Base-by-base conservation (phyloP, 495 filamentous ascomycete genomes). In the Mytilinidion resinicola region DNA sequence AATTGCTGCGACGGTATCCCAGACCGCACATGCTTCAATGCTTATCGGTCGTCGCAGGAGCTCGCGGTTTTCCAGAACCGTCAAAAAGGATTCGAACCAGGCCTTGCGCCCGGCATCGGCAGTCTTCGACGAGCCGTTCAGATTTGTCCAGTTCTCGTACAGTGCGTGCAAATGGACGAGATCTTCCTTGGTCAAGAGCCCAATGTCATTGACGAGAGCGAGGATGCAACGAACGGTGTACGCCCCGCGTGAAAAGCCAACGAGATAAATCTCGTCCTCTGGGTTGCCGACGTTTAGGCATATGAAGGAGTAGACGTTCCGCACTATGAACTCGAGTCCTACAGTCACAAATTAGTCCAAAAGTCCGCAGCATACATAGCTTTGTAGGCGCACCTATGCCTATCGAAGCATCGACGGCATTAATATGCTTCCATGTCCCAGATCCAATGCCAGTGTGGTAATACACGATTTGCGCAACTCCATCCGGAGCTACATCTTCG, bases 201-300 rank as follows among this genome's bases (percentile, higher is more conserved):
- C 85, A 2, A 87, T 69, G 39, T 78, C 74, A 10, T 70, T 73
- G 49, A 88, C 82, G 70, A 87, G 71, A 11, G 80, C 79, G 41
- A 80, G 78, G 43, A 87, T 80, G 21, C 75, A 78, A 50, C 85
- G 75, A 0, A 82, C 83, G 0, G 85, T 87, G 61, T 83, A 89
- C n/a, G 85, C 84, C 4, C 85, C 84, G 4, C 85, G 77, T 36
- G 84, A 87, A 69, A 88, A 89, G 7, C 85, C 85, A 30, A 86
- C 57, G 15, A 89, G 73, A 50, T 86, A 73, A 38, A 88, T 86
- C 59, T 88, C 82, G 63, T 88, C 85, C 7, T 80, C 44, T 78
- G n/a, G 12, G 19, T 78, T 75, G 25, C 76, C 69, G 57, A 81
- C 86, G 70, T 89, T 89, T 35, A 79, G 78, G 25, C 77, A 77